Percentiles rank a stretch among this genome's conserved stretches.
Conservation (phyloP, 768 basidiomycete species). For the Amanita subjunquillea region DNA sequence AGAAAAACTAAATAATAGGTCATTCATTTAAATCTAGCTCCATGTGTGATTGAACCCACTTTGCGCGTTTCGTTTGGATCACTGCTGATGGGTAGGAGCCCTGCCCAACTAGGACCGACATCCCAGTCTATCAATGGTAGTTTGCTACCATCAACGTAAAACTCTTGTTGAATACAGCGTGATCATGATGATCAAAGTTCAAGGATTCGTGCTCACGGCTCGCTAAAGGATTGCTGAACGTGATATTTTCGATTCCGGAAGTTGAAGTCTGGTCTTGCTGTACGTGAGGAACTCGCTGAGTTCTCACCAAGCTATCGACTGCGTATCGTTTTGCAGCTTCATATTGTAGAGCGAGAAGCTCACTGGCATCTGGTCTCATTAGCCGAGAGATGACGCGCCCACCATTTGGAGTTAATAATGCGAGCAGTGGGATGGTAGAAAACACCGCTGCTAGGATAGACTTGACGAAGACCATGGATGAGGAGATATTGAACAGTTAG, state of each 20-base stretch:
- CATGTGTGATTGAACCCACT: conserved; percentile 21
- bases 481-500: too few species aligned
- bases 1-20: conserved; percentile 46
- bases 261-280: neutral
- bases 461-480: too few species aligned
- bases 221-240: conserved; percentile 58
- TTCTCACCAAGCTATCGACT: conserved; percentile 6
- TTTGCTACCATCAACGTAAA: conserved; percentile 54
- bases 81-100: conserved; percentile 60
- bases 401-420: neutral
- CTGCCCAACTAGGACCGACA: conserved; percentile 68
- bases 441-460: too few species aligned
- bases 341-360: conserved; percentile 34
- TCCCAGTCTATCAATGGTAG: conserved; percentile 68
- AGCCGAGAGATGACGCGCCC: conserved; percentile 5
- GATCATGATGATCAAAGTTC: neutral
- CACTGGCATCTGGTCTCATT: conserved; percentile 25
- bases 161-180: conserved; percentile 29
- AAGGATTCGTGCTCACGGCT: conserved; percentile 29
- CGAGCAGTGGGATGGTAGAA: neutral
- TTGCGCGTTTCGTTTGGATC: conserved; percentile 54
- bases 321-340: conserved; percentile 37
- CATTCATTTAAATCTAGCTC: neutral
- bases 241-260: conserved; percentile 42
- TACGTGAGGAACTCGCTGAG: neutral